phyloP scores from a whole-genome alignment of 352 stramenopile genomes.

The Phytophthora pseudosyringae region DNA sequence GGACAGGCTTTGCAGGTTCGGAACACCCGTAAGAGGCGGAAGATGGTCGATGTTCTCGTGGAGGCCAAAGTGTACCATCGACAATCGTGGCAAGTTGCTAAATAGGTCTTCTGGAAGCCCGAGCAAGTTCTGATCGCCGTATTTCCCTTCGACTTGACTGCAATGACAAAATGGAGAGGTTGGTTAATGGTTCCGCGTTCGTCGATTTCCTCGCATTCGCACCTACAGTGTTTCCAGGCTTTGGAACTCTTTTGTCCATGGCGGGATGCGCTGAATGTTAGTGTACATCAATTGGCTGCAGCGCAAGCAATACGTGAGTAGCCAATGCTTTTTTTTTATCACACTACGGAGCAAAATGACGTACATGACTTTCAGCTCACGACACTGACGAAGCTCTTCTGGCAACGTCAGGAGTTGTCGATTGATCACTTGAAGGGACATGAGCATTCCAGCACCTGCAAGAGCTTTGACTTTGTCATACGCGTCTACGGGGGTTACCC shows the following conservation, averaged over 20 bases:
- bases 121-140: constrained; percentile 15
- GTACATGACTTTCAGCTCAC: constrained; percentile 14
- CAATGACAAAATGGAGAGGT: not conserved
- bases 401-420: constrained; percentile 26
- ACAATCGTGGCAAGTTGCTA: constrained; percentile 20
- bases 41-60: constrained; percentile 16
- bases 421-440: constrained; percentile 52
- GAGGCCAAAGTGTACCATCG: constrained; percentile 22
- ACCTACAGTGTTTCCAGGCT: constrained; percentile 29
- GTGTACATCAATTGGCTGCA: constrained; percentile 24
- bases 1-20: constrained; percentile 19
- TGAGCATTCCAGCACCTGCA: constrained; percentile 34
- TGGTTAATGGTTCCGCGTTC: not conserved
- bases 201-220: not conserved
- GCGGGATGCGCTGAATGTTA: constrained; percentile 6
- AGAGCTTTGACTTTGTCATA: constrained; percentile 31
- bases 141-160: constrained; percentile 34
- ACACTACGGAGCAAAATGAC: not conserved
- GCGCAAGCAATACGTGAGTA: not conserved
- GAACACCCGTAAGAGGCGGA: constrained; percentile 19
- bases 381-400: constrained; percentile 35
- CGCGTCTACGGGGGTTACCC: constrained; percentile 12
- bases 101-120: constrained; percentile 23
- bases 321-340: not conserved
- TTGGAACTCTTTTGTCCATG: constrained; percentile 17